Base-by-base conservation (phyloP, 208 protist genomes). In the Crithidia bombi region DNA sequence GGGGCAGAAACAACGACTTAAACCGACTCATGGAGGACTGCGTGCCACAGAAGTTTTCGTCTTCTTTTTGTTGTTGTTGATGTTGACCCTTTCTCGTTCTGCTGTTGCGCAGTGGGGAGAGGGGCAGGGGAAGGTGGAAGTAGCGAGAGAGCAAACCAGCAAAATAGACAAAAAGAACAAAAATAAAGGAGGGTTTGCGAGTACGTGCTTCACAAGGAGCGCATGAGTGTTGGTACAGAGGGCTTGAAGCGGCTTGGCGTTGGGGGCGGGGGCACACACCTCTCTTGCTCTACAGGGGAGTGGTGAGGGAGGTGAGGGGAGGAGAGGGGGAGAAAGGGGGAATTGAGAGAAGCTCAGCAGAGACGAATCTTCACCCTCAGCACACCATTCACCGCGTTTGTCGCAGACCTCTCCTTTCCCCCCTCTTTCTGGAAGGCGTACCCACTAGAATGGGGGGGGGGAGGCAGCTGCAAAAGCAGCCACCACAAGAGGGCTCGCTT, bases 1-100 rank as follows among this genome's bases (percentile, higher is more conserved):
- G 35, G 6, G 71, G 72, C 3, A 83, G 61, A 39, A 83, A 83
- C 7, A 83, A 56, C 0, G 78, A 79, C 21, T 41, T 63, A 26
- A 73, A 81, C 3, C 51, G 39, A 25, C 30, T 56, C 65, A 78
- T 78, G 19, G 25, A 23, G 10, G n/a, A 35, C 23, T 7, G 50
- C 3, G 9, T 12, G 4, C 3, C 36, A 21, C 23, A 5, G 12
- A 5, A 38, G 28, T 54, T 25, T 56, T 39, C 23, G 9, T 23
- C 10, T 50, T 7, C 9, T 56, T 56, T 17, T 32, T 54, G 3
- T 30, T 54, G 5, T 19, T 6, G 5, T 19, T 47, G 15, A 47
- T 47, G 43, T 47, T 47, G 15, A 5, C 21, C 4, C 43, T 9
- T 49, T 9, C 43, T 9, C 19, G 43, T 49, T n/a, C n/a, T n/a